A percentile compares a stretch with the other conserved stretches of the same genome.
Evolutionary conservation across 1,139 yeast genomes (phyloP).

Genomic region (Hyphopichia pseudoburtonii): DNA sequence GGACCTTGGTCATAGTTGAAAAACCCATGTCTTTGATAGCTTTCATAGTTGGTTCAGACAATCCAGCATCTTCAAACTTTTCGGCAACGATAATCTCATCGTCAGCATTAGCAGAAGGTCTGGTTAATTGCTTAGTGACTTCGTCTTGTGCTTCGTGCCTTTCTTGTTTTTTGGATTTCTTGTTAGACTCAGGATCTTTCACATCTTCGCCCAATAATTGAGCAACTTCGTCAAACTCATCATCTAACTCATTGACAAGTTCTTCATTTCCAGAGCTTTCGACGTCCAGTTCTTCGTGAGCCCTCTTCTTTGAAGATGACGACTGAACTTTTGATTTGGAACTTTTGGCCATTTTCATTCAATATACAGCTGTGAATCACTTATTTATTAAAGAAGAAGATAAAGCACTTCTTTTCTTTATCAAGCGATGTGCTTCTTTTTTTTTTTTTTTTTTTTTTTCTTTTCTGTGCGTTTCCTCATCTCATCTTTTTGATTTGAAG

Average conservation of each 20-base stretch:
- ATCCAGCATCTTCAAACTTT: slow-evolving; percentile 51
- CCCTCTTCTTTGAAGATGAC: slow-evolving; percentile 15
- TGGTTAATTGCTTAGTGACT: slow-evolving; percentile 21
- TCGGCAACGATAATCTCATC: slow-evolving; percentile 35
- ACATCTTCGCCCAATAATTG: slow-evolving; percentile 47
- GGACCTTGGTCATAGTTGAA: slow-evolving; percentile 86
- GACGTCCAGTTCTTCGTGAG: slow-evolving; percentile 17
- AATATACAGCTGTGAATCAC: no score
- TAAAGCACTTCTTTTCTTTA: no score
- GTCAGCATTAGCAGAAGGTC: slow-evolving; percentile 27
- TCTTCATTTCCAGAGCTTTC: slow-evolving; percentile 39
- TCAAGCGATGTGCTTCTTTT: no score
- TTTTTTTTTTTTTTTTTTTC: neutral
- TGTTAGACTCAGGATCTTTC: slow-evolving; percentile 38
- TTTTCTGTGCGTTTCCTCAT: slow-evolving; percentile 18
- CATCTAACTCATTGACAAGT: slow-evolving; percentile 49
- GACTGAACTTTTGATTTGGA: slow-evolving; percentile 9
- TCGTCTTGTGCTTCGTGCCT: slow-evolving; percentile 18
- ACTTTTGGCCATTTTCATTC: slow-evolving; percentile 10
- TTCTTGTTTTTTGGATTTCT: slow-evolving; percentile 18
- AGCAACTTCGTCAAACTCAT: slow-evolving; percentile 58
- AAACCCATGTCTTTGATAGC: slow-evolving; percentile 89
- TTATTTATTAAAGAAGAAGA: no score
- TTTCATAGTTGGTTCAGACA: slow-evolving; percentile 76
- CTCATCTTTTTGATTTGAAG: slow-evolving; percentile 20